A percentile compares a stretch with the other conserved stretches of the same genome.
Conservation (phyloP, 441 rosid genomes). For the Populus hybrid region DNA sequence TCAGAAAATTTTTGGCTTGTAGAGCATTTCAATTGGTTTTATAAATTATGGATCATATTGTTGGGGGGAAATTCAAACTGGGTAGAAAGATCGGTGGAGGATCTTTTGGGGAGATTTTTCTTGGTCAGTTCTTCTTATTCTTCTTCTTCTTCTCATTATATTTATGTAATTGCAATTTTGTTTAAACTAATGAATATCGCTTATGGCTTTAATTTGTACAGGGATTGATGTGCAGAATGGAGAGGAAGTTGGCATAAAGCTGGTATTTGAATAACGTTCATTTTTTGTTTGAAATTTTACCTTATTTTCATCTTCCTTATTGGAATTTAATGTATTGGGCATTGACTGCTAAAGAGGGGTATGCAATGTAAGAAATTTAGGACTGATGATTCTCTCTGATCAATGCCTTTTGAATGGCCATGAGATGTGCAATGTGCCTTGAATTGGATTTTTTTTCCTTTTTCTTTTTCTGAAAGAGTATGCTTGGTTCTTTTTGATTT, state of each 20-base stretch:
- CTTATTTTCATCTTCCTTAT: neutral
- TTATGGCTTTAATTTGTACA: slow-evolving; percentile 22
- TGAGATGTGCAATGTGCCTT: slow-evolving; percentile 5
- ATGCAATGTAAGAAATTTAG: neutral
- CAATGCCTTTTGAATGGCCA: neutral
- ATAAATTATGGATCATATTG: slow-evolving; percentile 70
- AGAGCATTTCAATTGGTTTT: neutral
- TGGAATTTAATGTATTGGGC: neutral
- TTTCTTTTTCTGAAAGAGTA: neutral
- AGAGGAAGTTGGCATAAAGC: slow-evolving; percentile 91
- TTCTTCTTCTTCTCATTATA: neutral
- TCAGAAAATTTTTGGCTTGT: slow-evolving; percentile 13
- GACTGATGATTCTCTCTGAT: neutral
- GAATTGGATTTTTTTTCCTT: neutral
- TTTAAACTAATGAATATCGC: slow-evolving; percentile 2
- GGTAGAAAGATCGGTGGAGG: slow-evolving; percentile 96
- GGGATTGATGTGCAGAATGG: slow-evolving; percentile 87
- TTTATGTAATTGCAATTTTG: neutral
- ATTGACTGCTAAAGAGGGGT: neutral
- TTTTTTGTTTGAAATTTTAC: neutral
- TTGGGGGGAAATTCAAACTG: slow-evolving; percentile 88
- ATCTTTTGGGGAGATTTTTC: slow-evolving; percentile 85
- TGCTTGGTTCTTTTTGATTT: neutral
- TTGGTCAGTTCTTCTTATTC: slow-evolving; percentile 43
- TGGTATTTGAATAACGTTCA: slow-evolving; percentile 41